Conservation (phyloP, 208 protist genomes). For the Trypanosoma avium region DNA sequence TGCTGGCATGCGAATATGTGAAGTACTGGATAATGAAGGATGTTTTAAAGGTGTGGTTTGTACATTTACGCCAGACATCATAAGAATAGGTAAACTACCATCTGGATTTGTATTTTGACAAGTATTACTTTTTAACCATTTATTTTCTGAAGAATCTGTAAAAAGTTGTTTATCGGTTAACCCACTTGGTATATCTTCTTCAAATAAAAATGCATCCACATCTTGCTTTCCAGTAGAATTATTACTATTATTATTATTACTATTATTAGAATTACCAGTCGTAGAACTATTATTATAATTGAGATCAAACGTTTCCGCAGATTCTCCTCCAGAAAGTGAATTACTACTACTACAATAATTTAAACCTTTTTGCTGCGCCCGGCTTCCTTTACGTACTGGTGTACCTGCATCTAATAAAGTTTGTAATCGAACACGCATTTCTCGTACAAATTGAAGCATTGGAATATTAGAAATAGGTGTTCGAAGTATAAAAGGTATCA, state of each 20-base stretch:
- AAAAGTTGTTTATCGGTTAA: constrained; percentile 35
- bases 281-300: constrained; percentile 22
- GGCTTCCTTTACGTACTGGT: too few relatives aligned
- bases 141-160: constrained; percentile 21
- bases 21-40: constrained; percentile 27
- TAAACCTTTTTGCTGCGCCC: too few relatives aligned
- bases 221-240: constrained; percentile 7
- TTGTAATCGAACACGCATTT: constrained; percentile 71
- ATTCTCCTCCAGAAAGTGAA: not conserved
- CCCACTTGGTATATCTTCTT: constrained; percentile 62
- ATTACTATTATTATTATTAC: constrained; percentile 8
- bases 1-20: constrained; percentile 19
- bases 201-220: constrained; percentile 64
- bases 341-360: constrained; percentile 28
- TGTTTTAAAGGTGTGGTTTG: constrained; percentile 52
- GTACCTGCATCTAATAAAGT: constrained; percentile 62
- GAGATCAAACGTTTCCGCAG: constrained; percentile 22
- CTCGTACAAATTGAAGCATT: constrained; percentile 75
- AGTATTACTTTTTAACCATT: constrained; percentile 1
- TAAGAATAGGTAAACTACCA: constrained; percentile 50
- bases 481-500: constrained; percentile 61
- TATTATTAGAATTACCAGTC: constrained; percentile 32
- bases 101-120: constrained; percentile 46
- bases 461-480: constrained; percentile 72
- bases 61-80: constrained; percentile 78